Conservation (phyloP, 2,329 filamentous ascomycete species). For the Verticillium alfalfae region DNA sequence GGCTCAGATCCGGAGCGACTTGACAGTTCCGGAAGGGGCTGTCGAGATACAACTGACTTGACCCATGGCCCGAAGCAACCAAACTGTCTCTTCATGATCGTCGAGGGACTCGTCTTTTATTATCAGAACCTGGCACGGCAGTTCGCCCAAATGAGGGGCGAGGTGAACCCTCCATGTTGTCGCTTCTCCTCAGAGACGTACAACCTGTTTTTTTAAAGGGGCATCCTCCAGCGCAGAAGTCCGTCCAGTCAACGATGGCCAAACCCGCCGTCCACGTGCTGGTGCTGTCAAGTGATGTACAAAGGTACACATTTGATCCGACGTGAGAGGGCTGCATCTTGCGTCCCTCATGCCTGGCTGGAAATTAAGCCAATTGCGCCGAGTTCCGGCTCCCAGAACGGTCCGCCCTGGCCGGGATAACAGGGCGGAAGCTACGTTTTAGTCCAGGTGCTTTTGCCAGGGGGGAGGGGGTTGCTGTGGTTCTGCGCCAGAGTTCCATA, state of each 20-base stretch:
- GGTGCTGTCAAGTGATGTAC: not conserved
- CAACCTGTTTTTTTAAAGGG: not conserved
- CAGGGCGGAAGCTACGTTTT: not conserved
- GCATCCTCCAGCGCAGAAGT: not conserved
- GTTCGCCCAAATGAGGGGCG: not conserved
- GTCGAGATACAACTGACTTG: too few relatives aligned
- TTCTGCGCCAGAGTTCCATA: too few relatives aligned
- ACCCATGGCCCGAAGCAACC: too few relatives aligned
- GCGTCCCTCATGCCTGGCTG: not conserved
- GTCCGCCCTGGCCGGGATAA: not conserved
- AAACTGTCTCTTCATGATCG: not conserved
- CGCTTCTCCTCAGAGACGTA: not conserved
- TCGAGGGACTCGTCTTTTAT: not conserved
- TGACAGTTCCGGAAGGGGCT: not conserved
- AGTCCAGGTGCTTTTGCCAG: not conserved
- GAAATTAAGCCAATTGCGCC: not conserved
- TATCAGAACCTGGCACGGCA: not conserved
- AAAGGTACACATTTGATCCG: not conserved
- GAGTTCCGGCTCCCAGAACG: not conserved
- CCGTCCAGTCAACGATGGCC: not conserved
- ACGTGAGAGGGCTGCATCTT: not conserved
- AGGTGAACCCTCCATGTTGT: not conserved
- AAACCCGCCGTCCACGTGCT: slow-evolving; percentile 1
- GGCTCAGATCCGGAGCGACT: not conserved
- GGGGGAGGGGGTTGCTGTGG: not conserved